Base-by-base conservation (phyloP, 768 basidiomycete species). In the Sutorius australiensis region DNA sequence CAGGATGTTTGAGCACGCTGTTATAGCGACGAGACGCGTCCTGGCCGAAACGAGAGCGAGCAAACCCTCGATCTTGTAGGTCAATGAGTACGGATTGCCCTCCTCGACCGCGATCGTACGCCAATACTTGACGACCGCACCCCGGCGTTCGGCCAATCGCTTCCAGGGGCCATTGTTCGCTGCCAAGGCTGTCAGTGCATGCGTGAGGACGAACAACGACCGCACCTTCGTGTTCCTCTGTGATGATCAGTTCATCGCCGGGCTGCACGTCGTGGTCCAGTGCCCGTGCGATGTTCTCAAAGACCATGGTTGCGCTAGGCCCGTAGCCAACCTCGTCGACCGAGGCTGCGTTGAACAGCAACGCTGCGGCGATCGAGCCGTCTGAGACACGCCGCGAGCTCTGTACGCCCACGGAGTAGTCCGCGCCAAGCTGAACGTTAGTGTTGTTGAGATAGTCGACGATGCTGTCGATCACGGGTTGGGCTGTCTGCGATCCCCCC, bases 151-250 rank as follows among this genome's bases (percentile, higher is more conserved):
- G 0, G 89, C 87, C 14, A 91, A 77, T 53, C 79, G 80, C 71
- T 87, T 88, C 89, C 89, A 92, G 1, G 83, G 79, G 0, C 87
- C 87, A 13, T 68, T 78, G 58, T 92, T 91, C 2, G 89, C 88
- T 89, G 54, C 5, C 50, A 19, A 8, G 31, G 21, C 40, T 19
- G 46, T 39, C 28, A 36, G 10, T 28, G 13, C 5, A 4, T 13
- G 8, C 0, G 30, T 33, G 38, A 37, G 33, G 36, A 45, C 17
- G 12, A 51, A 21, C 12, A 36, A 48, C n/a, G 21, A 19, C 11
- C 3, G 52, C 27, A 89, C 87, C 82, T 76, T 92, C 89, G 57
- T 92, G 89, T 62, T 91, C 89, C 1, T 79, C 80, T 0, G 86
- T 87, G n/a, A 90, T 64, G 49, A 92, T 82, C 51, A 91, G 82